Evolutionary conservation across 371 early-diverging fungal genomes (phyloP).

Genomic region (Mucor plumbeus): DNA sequence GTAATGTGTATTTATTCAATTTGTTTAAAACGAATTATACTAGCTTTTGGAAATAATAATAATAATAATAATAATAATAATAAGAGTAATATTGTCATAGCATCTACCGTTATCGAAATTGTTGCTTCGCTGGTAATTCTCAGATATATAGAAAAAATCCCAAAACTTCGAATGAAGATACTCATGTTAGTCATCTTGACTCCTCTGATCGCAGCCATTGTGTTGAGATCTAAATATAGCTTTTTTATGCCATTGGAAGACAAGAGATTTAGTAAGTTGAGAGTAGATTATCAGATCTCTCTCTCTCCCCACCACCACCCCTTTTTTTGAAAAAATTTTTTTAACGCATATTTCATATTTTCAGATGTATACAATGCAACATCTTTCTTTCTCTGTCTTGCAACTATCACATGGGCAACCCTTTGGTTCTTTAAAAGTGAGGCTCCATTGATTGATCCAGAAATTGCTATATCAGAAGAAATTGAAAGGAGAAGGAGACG

Average conservation of each 20-base stretch:
- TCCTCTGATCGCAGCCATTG: neutral
- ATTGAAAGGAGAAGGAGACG: neutral
- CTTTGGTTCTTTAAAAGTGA: slow-evolving; percentile 7
- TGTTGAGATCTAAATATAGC: neutral
- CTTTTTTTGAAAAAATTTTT: too few relatives aligned
- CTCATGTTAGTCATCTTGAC: neutral
- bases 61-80: neutral
- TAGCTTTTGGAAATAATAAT: too few relatives aligned
- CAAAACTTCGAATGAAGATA: neutral
- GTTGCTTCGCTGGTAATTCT: neutral
- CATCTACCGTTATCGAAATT: neutral
- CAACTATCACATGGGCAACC: neutral
- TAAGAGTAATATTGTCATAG: neutral
- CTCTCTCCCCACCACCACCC: too few relatives aligned
- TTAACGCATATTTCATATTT: neutral
- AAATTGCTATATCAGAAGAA: neutral
- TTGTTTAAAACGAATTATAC: neutral
- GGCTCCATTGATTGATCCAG: neutral
- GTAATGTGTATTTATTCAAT: neutral
- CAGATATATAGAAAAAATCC: neutral
- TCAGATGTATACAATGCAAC: slow-evolving; percentile 1
- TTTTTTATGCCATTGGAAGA: slow-evolving; percentile 1
- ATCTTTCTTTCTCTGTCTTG: slow-evolving; percentile 1
- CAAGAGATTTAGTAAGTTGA: neutral
- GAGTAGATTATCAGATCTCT: too few relatives aligned